Percentiles rank a stretch among this genome's conserved stretches.
phyloP scores from a whole-genome alignment of 345 rosid genomes.

The Raphanus raphanistrum region DNA sequence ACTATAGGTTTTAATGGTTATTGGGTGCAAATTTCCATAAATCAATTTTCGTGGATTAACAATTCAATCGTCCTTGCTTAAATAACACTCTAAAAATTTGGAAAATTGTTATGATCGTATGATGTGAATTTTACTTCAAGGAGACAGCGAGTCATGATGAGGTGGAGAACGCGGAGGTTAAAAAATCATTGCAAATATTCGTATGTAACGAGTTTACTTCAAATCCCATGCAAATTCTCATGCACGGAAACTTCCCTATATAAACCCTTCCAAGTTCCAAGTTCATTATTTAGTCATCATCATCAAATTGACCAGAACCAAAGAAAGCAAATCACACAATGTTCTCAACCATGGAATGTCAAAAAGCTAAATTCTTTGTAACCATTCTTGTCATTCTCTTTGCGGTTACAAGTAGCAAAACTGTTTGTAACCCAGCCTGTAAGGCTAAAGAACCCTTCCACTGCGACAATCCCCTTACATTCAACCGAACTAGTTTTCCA shows the following conservation, averaged over 20 bases:
- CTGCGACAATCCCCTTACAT: not conserved
- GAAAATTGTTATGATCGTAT: not conserved
- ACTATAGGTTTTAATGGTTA: too few relatives aligned
- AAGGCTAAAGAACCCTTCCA: conserved; percentile 8
- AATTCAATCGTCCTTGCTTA: not conserved
- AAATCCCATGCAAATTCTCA: not conserved
- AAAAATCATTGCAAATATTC: not conserved
- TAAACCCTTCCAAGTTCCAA: not conserved
- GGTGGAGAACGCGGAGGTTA: not conserved
- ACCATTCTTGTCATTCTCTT: not conserved
- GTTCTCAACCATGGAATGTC: not conserved
- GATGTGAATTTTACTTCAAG: not conserved
- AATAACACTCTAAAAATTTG: not conserved
- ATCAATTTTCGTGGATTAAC: not conserved
- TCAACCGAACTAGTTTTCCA: conserved; percentile 1
- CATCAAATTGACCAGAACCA: not conserved
- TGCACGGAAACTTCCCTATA: not conserved
- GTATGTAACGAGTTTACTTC: not conserved
- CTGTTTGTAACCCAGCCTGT: not conserved
- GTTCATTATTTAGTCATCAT: not conserved
- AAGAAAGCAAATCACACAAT: not conserved
- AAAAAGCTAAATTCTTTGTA: not conserved
- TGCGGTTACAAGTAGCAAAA: not conserved
- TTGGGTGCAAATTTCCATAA: not conserved
- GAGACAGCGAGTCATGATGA: not conserved